phyloP scores from a whole-genome alignment of 805 yeast species.

The Komagataella pastoris region DNA sequence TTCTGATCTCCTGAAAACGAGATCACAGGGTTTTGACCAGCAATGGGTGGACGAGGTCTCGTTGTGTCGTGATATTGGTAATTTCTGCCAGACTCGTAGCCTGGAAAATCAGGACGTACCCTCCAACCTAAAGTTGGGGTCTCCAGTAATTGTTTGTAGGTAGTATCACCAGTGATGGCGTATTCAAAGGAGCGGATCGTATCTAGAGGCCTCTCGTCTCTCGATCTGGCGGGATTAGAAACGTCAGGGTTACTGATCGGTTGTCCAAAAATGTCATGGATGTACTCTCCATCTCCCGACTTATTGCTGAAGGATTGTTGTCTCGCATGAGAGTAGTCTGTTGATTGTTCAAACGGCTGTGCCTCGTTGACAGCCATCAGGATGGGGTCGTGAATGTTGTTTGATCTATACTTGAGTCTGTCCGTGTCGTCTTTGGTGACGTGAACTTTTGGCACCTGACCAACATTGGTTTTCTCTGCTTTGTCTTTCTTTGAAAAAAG shows the following conservation, averaged over 20 bases:
- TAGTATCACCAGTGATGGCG: slow-evolving; percentile 80
- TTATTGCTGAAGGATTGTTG: slow-evolving; percentile 16
- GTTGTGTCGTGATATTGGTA: slow-evolving; percentile 11
- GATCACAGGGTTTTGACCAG: slow-evolving; percentile 3
- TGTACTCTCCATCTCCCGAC: slow-evolving; percentile 35
- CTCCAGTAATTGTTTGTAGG: slow-evolving; percentile 73
- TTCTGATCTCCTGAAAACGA: slow-evolving; percentile 3
- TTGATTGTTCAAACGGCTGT: slow-evolving; percentile 77
- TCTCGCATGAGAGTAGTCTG: slow-evolving; percentile 20
- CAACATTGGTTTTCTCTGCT: slow-evolving; percentile 8
- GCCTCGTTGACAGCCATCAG: slow-evolving; percentile 87
- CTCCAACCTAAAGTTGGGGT: slow-evolving; percentile 73
- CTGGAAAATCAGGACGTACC: slow-evolving; percentile 67
- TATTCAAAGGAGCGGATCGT: slow-evolving; percentile 91
- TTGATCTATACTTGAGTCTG: slow-evolving; percentile 49
- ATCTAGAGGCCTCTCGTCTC: slow-evolving; percentile 95
- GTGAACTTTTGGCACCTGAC: slow-evolving; percentile 17
- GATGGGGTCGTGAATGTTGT: slow-evolving; percentile 79
- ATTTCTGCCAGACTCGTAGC: slow-evolving; percentile 25
- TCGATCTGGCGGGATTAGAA: slow-evolving; percentile 83
- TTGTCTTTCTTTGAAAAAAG: slow-evolving; percentile 5
- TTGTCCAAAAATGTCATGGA: slow-evolving; percentile 78
- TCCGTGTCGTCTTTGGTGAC: slow-evolving; percentile 37
- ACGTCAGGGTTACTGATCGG: slow-evolving; percentile 69
- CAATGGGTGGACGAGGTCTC: slow-evolving; percentile 4